These are phyloP conservation scores for Clavispora fructus DNA, from an alignment of 805 yeast species.

Conservation along the genomic window DNA sequence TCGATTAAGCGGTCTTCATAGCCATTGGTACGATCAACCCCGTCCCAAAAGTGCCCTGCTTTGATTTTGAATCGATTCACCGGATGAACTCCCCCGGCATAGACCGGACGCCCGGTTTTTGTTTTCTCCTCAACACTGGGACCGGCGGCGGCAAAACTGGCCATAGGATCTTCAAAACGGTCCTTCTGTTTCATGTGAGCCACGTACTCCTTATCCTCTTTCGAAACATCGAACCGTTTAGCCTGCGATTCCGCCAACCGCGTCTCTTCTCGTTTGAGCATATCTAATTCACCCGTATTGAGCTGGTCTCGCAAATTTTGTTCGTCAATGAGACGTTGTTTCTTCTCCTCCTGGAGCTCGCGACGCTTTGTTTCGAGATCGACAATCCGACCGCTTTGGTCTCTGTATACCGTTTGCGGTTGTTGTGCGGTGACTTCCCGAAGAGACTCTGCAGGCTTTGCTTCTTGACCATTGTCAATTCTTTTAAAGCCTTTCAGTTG, in stretches of 20 bases:
- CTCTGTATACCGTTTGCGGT: conserved; percentile 44
- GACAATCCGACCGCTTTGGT: conserved; percentile 25
- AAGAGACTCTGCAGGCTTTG: neutral
- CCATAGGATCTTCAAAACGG: conserved; percentile 62
- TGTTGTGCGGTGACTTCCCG: conserved; percentile 43
- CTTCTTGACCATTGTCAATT: conserved; percentile 25
- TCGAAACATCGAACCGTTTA: conserved; percentile 24
- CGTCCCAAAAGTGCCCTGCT: conserved; percentile 90
- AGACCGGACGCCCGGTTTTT: conserved; percentile 48
- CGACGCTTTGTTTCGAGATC: conserved; percentile 14
- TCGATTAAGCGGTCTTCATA: conserved; percentile 64
- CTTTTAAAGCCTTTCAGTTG: conserved; percentile 31
- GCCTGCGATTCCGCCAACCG: conserved; percentile 20
- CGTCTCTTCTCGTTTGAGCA: conserved; percentile 10
- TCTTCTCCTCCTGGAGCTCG: conserved; percentile 11
- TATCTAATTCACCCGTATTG: conserved; percentile 11
- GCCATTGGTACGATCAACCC: conserved; percentile 84
- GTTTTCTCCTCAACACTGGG: conserved; percentile 14
- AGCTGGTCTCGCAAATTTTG: conserved; percentile 9
- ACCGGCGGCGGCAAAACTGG: conserved; percentile 31
- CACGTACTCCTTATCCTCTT: conserved; percentile 36
- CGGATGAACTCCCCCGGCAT: conserved; percentile 45
- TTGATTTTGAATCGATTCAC: conserved; percentile 69
- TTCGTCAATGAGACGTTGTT: conserved; percentile 1
- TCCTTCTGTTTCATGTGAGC: conserved; percentile 24